Percentiles rank a stretch among this genome's conserved stretches.
phyloP scores from a whole-genome alignment of 2,329 filamentous ascomycete species.

The Metarhizium rileyi region DNA sequence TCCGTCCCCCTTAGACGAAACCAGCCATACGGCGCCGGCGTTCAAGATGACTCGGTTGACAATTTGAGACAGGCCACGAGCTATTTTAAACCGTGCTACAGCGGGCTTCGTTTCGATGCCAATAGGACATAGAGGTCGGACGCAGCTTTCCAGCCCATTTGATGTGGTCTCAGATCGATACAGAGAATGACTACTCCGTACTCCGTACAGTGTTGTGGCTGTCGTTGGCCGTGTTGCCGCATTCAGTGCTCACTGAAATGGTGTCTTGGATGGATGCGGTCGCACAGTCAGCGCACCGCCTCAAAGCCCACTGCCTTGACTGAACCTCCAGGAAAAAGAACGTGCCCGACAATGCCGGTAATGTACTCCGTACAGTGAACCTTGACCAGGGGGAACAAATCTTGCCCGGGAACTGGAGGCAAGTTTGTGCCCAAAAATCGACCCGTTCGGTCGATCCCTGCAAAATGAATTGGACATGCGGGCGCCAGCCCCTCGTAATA shows the following conservation, averaged over 20 bases:
- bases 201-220: not conserved
- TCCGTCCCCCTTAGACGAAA: not conserved
- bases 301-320: not conserved
- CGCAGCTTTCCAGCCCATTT: not conserved
- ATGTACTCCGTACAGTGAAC: not conserved
- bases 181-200: not conserved
- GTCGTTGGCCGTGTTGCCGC: not conserved
- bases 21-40: not conserved
- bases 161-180: not conserved
- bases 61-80: not conserved
- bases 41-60: not conserved
- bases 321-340: not conserved
- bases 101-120: not conserved
- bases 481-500: not conserved
- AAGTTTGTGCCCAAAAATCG: slow-evolving; percentile 1
- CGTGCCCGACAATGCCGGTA: not conserved
- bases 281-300: not conserved
- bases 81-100: not conserved
- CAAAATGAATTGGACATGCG: not conserved
- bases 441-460: slow-evolving; percentile 1
- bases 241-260: not conserved
- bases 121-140: not conserved
- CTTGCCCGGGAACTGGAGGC: not conserved
- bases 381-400: not conserved
- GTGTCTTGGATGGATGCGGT: not conserved